These are phyloP conservation scores for Prunus salicina DNA, from an alignment of 306 rosid species.

Conservation along the genomic window DNA sequence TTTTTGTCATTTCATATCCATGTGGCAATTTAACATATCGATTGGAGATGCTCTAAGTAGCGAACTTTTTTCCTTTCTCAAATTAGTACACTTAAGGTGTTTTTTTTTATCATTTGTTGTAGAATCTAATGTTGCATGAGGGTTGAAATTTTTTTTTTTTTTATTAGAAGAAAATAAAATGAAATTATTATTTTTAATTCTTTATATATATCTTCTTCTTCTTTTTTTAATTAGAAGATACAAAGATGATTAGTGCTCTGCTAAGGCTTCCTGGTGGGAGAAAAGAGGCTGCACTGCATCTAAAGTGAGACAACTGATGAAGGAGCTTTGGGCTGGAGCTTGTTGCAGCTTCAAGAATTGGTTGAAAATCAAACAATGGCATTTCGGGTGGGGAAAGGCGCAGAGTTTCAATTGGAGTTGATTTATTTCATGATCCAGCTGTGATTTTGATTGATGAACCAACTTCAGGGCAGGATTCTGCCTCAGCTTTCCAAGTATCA, in stretches of 20 bases:
- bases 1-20: too few species aligned
- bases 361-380: conserved; percentile 57
- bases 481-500: conserved; percentile 81
- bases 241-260: conserved; percentile 76
- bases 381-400: conserved; percentile 88
- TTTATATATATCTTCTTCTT: too few species aligned
- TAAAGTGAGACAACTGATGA: conserved; percentile 68
- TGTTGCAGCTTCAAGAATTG: conserved; percentile 69
- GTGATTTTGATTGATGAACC: conserved; percentile 89
- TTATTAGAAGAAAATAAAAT: too few species aligned
- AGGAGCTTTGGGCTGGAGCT: conserved; percentile 72
- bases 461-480: conserved; percentile 96
- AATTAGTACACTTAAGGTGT: too few species aligned
- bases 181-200: too few species aligned
- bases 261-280: conserved; percentile 63
- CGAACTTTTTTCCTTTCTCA: too few species aligned
- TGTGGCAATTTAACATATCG: too few species aligned
- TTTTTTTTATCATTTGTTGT: too few species aligned
- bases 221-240: conserved; percentile 39
- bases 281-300: conserved; percentile 38
- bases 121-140: too few species aligned
- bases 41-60: too few species aligned
- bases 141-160: too few species aligned
- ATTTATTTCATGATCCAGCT: conserved; percentile 86
- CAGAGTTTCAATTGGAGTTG: conserved; percentile 91